Evolutionary conservation across 352 stramenopile species (phyloP).

Genomic region (Phytophthora pinifolia): DNA sequence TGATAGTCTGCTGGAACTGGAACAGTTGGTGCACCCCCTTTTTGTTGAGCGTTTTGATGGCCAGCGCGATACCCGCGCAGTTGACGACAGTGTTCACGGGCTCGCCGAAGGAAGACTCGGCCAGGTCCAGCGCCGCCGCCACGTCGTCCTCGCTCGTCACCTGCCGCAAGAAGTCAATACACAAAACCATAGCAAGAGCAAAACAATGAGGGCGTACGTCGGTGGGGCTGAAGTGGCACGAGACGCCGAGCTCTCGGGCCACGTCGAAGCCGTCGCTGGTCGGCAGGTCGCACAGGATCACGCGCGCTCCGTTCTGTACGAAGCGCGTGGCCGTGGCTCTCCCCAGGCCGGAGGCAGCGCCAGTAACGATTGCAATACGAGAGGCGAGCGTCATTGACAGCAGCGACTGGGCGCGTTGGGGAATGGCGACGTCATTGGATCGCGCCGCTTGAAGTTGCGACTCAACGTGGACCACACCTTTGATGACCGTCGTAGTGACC

Average conservation of each 20-base stretch:
- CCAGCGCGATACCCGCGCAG: slow-evolving; percentile 94
- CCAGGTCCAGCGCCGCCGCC: slow-evolving; percentile 87
- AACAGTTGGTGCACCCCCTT: slow-evolving; percentile 91
- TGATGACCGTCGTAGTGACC: slow-evolving; percentile 3
- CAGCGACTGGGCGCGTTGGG: neutral
- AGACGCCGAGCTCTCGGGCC: slow-evolving; percentile 69
- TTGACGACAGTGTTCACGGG: slow-evolving; percentile 94
- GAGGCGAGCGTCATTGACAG: slow-evolving; percentile 55
- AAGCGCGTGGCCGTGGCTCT: slow-evolving; percentile 91
- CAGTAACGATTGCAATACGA: slow-evolving; percentile 90
- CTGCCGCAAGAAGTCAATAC: slow-evolving; percentile 32
- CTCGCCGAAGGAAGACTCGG: slow-evolving; percentile 91
- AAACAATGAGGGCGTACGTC: slow-evolving; percentile 41
- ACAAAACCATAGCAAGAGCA: neutral
- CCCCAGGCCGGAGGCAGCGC: slow-evolving; percentile 93
- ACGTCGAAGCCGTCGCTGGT: slow-evolving; percentile 79
- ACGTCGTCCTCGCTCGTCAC: slow-evolving; percentile 92
- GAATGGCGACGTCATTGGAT: slow-evolving; percentile 2
- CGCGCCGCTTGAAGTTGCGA: slow-evolving; percentile 22
- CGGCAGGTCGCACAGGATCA: slow-evolving; percentile 93
- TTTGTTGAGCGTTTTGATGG: slow-evolving; percentile 92
- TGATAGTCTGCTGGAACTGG: slow-evolving; percentile 94
- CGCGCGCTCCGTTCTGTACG: slow-evolving; percentile 85
- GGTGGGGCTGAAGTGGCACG: slow-evolving; percentile 81
- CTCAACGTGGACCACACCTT: slow-evolving; percentile 16